Evolutionary conservation across 2,329 filamentous ascomycete genomes (phyloP), one percentile per base, ranked within the genome.

Genomic region (Kalaharituber pfeilii): DNA sequence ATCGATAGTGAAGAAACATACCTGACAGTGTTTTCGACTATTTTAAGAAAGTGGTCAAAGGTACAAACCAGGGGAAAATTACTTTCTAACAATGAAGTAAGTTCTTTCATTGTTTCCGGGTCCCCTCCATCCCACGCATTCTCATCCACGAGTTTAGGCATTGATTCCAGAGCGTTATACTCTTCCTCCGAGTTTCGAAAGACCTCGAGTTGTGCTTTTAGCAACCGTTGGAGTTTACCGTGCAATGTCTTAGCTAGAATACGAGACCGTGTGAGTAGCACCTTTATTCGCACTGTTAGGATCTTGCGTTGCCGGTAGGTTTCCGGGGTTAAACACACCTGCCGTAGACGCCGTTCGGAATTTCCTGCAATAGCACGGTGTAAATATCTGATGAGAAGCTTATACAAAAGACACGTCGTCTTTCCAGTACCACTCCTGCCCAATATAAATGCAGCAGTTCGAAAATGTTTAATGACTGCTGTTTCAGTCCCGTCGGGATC

Each of bases 351-450:
- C 25, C 30, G 49, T n/a, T 18, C 52, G 22, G 33, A 27, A 1
- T 53, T 28, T 2, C 36, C 28, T 2, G 28, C 52, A 8, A 57
- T 50, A 18, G 59, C 33, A 39, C 33, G 56, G 9, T 59, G 56
- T 22, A 61, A 49, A 27, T 65, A 64, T 47, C 62, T 65, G 7
- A 59, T 59, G 6, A 67, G 51, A 20, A 67, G 52, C 42, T 67
- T 66, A 44, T 63, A 66, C 9, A 67, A 52, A 1, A 67, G 56
- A 44, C 66, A 67, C 0, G 65, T 66, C 0, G 66, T 67, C 47
- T 67, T 67, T 4, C 66, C 66, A 0, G 66, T 67, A 7, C 66
- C 66, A 44, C 65, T 67, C 53, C 66, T 58, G 20, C 65, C 66
- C 20, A 67, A 22, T n/a, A 67, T 66, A 28, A 67, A 49, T 25